Conservation (phyloP, 2,329 filamentous ascomycete genomes). For the Talaromyces amestolkiae region DNA sequence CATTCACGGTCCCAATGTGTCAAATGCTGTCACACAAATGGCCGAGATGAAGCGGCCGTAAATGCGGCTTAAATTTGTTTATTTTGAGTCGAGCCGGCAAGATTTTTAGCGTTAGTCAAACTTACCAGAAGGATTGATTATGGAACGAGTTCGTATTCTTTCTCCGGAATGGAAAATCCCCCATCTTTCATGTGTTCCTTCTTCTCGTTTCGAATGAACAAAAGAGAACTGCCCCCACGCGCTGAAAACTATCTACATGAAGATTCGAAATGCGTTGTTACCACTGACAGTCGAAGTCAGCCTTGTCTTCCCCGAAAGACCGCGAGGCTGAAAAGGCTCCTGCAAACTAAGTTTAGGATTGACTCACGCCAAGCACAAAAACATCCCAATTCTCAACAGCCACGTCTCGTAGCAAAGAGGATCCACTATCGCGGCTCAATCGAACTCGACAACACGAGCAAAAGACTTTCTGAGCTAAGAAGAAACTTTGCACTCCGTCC, state of each 20-base stretch:
- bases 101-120: neutral
- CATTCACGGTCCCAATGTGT: neutral
- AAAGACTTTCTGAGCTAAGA: neutral
- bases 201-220: neutral
- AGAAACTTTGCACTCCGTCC: neutral
- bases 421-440: constrained; percentile 14
- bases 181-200: neutral
- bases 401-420: neutral
- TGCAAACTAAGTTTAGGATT: neutral
- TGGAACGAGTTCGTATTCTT: neutral
- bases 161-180: neutral
- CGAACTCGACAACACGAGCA: neutral
- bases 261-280: neutral
- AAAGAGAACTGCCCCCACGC: neutral
- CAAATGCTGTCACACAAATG: too few relatives aligned
- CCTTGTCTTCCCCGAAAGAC: neutral
- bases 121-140: neutral
- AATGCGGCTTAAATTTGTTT: neutral
- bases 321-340: neutral
- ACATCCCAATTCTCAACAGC: neutral
- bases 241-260: neutral
- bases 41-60: neutral
- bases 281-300: neutral
- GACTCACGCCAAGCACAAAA: neutral
- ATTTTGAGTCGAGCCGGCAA: neutral